These are phyloP conservation scores for Verruconis gallopava DNA, from an alignment of 2,329 filamentous ascomycete species.

Conservation along the genomic window DNA sequence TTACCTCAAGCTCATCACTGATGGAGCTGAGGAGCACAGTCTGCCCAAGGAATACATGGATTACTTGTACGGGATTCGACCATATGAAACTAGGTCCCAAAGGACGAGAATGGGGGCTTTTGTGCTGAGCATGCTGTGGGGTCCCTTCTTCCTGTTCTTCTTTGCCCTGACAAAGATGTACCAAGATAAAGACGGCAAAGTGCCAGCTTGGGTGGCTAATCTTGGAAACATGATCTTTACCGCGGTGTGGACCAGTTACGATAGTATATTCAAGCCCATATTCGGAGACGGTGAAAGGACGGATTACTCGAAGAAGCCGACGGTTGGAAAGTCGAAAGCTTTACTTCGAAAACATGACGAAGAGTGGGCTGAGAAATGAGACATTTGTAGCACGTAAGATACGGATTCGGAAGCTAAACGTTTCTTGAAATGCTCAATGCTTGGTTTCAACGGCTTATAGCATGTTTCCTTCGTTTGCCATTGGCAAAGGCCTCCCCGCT, in stretches of 20 bases:
- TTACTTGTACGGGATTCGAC: constrained; percentile 55
- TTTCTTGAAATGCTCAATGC: no score
- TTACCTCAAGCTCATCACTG: constrained; percentile 68
- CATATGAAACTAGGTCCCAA: constrained; percentile 56
- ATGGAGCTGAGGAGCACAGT: constrained; percentile 67
- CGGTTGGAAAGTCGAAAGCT: no score
- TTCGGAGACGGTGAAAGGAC: constrained; percentile 84
- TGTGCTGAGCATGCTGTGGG: constrained; percentile 48
- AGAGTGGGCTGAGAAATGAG: no score
- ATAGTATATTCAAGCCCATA: constrained; percentile 45
- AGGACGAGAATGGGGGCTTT: constrained; percentile 53
- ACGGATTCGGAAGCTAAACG: no score
- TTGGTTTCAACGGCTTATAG: no score
- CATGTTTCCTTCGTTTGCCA: no score
- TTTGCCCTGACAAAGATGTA: neutral
- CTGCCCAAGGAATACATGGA: constrained; percentile 65
- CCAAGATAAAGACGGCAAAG: constrained; percentile 15
- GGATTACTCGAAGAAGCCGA: constrained; percentile 19
- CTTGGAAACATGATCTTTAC: constrained; percentile 41
- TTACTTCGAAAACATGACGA: no score
- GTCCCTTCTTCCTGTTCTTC: constrained; percentile 38
- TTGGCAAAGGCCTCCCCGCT: no score
- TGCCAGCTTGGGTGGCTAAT: constrained; percentile 53
- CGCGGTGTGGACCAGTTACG: constrained; percentile 52
- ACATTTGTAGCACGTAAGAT: no score